Conservation (phyloP, 305 asterid genomes). For the Fraxinus nigra region DNA sequence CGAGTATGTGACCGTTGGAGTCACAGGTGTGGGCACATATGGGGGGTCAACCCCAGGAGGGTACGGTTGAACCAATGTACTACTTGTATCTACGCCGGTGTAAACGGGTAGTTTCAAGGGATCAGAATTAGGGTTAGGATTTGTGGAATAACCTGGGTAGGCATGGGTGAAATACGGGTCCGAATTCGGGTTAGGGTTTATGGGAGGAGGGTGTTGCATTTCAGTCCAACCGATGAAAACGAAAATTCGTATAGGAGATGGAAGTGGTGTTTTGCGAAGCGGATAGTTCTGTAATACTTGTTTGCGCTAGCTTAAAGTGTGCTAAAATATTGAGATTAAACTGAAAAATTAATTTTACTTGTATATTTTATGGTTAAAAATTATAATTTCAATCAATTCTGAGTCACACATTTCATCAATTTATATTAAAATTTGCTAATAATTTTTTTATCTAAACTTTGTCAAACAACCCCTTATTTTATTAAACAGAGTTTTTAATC, state of each 20-base stretch:
- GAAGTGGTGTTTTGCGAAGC: neutral
- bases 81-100: slow-evolving; percentile 17
- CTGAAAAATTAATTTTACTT: too few relatives aligned
- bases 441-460: too few relatives aligned
- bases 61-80: slow-evolving; percentile 26
- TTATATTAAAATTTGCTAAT: too few relatives aligned
- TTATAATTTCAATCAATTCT: too few relatives aligned
- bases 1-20: neutral
- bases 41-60: slow-evolving; percentile 43
- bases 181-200: slow-evolving; percentile 23
- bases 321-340: neutral
- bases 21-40: slow-evolving; percentile 26
- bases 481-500: too few relatives aligned
- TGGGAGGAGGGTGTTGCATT: slow-evolving; percentile 24
- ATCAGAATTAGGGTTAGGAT: slow-evolving; percentile 28
- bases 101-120: neutral
- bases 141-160: neutral
- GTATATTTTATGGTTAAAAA: too few relatives aligned
- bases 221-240: slow-evolving; percentile 21
- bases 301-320: neutral
- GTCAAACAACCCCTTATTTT: too few relatives aligned
- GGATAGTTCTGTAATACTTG: neutral
- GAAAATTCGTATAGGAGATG: slow-evolving; percentile 14
- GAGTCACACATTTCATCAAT: neutral
- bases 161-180: neutral